These are phyloP conservation scores for Rhodamnia argentea DNA, from an alignment of 345 rosid genomes.

Conservation along the genomic window DNA sequence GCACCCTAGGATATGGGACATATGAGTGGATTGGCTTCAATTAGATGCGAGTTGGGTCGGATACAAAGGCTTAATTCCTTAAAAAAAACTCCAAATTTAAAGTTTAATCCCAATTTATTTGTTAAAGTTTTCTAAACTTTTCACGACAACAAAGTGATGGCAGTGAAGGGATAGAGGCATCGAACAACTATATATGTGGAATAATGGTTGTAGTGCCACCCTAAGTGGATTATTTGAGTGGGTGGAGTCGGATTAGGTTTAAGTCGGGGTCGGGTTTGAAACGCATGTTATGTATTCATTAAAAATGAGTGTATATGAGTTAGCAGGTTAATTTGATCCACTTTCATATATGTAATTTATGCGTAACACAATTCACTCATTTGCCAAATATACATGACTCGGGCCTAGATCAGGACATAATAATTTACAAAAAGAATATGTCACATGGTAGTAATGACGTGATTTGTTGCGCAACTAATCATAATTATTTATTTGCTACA, in stretches of 20 bases:
- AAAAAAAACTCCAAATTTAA: no score
- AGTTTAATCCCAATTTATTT: no score
- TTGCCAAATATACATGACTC: neutral
- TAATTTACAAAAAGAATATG: neutral
- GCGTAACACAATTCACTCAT: accelerated
- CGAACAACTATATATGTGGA: no score
- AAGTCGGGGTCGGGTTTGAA: neutral
- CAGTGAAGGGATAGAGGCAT: no score
- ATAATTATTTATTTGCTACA: neutral
- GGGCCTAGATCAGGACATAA: neutral
- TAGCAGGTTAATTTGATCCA: neutral
- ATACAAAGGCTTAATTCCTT: no score
- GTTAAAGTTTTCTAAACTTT: no score
- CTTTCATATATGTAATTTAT: neutral
- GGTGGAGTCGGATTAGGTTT: neutral
- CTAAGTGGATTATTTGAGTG: neutral
- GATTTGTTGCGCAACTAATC: accelerated
- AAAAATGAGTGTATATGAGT: neutral
- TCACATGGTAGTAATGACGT: neutral
- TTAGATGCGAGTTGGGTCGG: no score
- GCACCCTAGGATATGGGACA: no score
- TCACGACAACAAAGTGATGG: no score
- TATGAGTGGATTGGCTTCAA: no score
- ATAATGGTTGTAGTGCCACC: neutral
- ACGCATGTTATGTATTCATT: neutral